These are phyloP conservation scores for Beauveria bassiana DNA, from an alignment of 2,329 filamentous ascomycete species.

Conservation along the genomic window DNA sequence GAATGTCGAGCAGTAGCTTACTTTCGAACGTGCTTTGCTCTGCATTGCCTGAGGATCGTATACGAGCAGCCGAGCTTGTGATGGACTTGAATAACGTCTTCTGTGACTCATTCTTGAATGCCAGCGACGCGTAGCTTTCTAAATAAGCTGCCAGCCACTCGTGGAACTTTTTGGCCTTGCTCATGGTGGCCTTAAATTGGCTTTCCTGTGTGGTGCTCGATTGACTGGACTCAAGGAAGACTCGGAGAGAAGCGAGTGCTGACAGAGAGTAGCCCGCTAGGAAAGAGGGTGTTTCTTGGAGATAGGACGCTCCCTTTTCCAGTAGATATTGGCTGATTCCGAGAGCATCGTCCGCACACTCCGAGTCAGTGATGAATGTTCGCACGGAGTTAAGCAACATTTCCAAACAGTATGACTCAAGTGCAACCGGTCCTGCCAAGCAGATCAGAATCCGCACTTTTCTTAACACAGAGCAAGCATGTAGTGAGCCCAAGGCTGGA, in stretches of 20 bases:
- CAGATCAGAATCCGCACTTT: slow-evolving; percentile 78
- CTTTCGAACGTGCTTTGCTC: slow-evolving; percentile 67
- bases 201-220: slow-evolving; percentile 78
- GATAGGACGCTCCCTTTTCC: slow-evolving; percentile 54
- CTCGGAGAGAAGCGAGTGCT: slow-evolving; percentile 67
- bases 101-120: slow-evolving; percentile 40
- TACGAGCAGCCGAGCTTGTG: slow-evolving; percentile 58
- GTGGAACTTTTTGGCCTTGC: slow-evolving; percentile 68
- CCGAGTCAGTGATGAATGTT: slow-evolving; percentile 69
- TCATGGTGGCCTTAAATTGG: slow-evolving; percentile 70
- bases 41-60: slow-evolving; percentile 62
- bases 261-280: slow-evolving; percentile 74
- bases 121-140: slow-evolving; percentile 48
- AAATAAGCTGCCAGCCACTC: slow-evolving; percentile 70
- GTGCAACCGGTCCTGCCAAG: slow-evolving; percentile 65
- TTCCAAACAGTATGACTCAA: slow-evolving; percentile 75
- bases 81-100: slow-evolving; percentile 57
- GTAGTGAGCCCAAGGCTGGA: slow-evolving; percentile 73
- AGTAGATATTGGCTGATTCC: slow-evolving; percentile 83
- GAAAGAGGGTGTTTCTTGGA: slow-evolving; percentile 63
- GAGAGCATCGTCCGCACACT: slow-evolving; percentile 85
- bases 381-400: slow-evolving; percentile 79
- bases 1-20: slow-evolving; percentile 67
- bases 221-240: slow-evolving; percentile 67
- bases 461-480: slow-evolving; percentile 78